These are phyloP conservation scores for Penicillium rolfsii DNA, from an alignment of 2,329 filamentous ascomycete genomes.

Conservation along the genomic window DNA sequence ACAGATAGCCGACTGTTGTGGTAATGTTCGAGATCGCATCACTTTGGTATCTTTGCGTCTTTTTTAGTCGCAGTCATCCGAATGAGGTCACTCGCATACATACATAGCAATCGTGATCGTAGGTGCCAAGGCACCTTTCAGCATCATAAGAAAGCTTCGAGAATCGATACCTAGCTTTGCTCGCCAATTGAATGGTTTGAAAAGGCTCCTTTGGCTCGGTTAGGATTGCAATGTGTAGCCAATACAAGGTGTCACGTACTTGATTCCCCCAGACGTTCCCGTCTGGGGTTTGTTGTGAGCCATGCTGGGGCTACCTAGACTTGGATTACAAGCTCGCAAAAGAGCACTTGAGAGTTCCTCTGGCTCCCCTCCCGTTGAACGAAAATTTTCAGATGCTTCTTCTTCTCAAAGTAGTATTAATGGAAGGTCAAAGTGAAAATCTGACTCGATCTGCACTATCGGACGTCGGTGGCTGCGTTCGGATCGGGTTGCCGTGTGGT, in stretches of 20 bases:
- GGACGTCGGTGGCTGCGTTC: conserved; percentile 16
- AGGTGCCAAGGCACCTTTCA: conserved; percentile 61
- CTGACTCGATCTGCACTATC: neutral
- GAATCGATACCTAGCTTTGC: conserved; percentile 32
- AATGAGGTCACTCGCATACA: conserved; percentile 40
- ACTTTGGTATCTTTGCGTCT: conserved; percentile 49
- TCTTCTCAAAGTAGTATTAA: neutral
- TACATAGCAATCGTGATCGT: conserved; percentile 61
- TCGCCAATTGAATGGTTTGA: conserved; percentile 29
- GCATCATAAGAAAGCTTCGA: conserved; percentile 34
- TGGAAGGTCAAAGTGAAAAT: neutral
- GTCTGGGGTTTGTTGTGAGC: conserved; percentile 10
- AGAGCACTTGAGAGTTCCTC: neutral
- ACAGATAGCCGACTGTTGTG: conserved; percentile 57
- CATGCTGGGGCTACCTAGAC: conserved; percentile 12
- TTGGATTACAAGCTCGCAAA: neutral
- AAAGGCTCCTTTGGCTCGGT: conserved; percentile 7
- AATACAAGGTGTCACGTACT: conserved; percentile 14
- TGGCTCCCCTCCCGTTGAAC: too few relatives aligned
- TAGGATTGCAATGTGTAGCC: neutral
- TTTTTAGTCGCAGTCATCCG: neutral
- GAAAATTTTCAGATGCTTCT: too few relatives aligned
- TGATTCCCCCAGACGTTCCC: conserved; percentile 10
- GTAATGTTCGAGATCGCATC: conserved; percentile 54
- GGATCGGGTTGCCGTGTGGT: conserved; percentile 32